Evolutionary conservation across 495 filamentous ascomycete genomes (phyloP).

Genomic region (Penicillium fimorum): DNA sequence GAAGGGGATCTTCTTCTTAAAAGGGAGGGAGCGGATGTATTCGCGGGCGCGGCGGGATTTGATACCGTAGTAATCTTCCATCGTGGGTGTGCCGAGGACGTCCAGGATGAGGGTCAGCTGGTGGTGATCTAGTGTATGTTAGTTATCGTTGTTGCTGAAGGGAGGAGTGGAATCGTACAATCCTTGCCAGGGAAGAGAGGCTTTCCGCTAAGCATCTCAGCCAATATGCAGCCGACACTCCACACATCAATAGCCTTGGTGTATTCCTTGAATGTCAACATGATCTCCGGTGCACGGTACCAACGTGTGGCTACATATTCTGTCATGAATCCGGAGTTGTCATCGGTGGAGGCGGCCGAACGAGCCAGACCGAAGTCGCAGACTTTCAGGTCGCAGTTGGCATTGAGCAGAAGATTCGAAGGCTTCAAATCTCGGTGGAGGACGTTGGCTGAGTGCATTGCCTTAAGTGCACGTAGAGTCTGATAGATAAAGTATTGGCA

Average conservation of each 20-base stretch:
- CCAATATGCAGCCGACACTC: slow-evolving; percentile 98
- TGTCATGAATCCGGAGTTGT: slow-evolving; percentile 99
- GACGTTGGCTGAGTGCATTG: slow-evolving; percentile 99
- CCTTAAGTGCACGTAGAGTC: slow-evolving; percentile 95
- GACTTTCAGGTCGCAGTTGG: slow-evolving; percentile 99
- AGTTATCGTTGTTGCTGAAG: slow-evolving; percentile 1
- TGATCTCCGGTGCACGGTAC: slow-evolving; percentile 99
- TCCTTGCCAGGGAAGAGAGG: slow-evolving; percentile 98
- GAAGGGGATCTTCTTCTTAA: slow-evolving; percentile 99
- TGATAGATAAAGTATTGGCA: slow-evolving; percentile 99
- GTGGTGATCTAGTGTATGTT: slow-evolving; percentile 73
- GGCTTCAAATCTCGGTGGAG: slow-evolving; percentile 97
- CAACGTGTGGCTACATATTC: slow-evolving; percentile 99
- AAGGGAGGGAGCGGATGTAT: slow-evolving; percentile 98
- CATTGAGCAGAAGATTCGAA: slow-evolving; percentile 93
- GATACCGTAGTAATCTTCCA: slow-evolving; percentile 99
- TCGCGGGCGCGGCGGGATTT: slow-evolving; percentile 96
- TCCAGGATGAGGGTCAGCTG: slow-evolving; percentile 97
- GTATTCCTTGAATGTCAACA: slow-evolving; percentile 99
- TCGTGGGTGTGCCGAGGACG: slow-evolving; percentile 96
- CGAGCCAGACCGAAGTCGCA: slow-evolving; percentile 96
- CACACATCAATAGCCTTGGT: slow-evolving; percentile 99
- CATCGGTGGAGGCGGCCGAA: slow-evolving; percentile 89
- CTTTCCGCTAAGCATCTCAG: slow-evolving; percentile 99
- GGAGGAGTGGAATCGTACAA: slow-evolving; percentile 58